Conservation (phyloP, 129 eudicot genomes). For the Dittrichia graveolens region DNA sequence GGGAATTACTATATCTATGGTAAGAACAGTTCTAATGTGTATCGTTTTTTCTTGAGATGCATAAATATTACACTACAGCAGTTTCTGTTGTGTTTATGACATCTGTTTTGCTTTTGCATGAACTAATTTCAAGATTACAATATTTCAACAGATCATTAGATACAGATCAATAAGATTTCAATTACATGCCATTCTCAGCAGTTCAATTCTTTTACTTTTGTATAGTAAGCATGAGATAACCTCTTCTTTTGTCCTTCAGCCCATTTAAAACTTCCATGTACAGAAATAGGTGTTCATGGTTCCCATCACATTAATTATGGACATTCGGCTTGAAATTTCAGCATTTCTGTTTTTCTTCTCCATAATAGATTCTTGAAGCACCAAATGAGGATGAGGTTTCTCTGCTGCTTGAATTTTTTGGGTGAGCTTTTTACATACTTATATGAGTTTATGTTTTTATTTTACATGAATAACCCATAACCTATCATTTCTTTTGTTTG, state of each 20-base stretch:
- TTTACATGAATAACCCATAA: slow-evolving; percentile 8
- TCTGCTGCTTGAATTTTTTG: slow-evolving; percentile 76
- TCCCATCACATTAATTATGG: too few relatives aligned
- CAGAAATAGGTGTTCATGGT: too few relatives aligned
- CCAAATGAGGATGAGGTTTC: slow-evolving; percentile 96
- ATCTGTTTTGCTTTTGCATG: slow-evolving; percentile 17
- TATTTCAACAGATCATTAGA: neutral
- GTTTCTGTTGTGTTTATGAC: slow-evolving; percentile 12
- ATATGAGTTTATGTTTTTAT: slow-evolving; percentile 3
- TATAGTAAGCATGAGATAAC: too few relatives aligned
- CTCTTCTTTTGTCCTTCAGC: too few relatives aligned
- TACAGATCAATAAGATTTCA: slow-evolving; percentile 18
- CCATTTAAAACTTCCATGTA: too few relatives aligned
- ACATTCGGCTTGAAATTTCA: slow-evolving; percentile 3
- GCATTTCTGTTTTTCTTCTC: slow-evolving; percentile 12
- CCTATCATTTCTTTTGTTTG: slow-evolving; percentile 16
- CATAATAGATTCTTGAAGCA: slow-evolving; percentile 76
- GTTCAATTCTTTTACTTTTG: too few relatives aligned
- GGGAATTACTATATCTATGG: slow-evolving; percentile 88
- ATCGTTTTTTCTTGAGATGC: slow-evolving; percentile 1
- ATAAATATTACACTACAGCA: slow-evolving; percentile 9
- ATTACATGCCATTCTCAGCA: neutral
- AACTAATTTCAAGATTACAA: slow-evolving; percentile 18
- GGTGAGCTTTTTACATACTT: slow-evolving; percentile 47
- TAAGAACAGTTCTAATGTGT: slow-evolving; percentile 29